These are phyloP conservation scores for Bipolaris bicolor DNA, from an alignment of 2,329 filamentous ascomycete genomes.

Conservation along the genomic window DNA sequence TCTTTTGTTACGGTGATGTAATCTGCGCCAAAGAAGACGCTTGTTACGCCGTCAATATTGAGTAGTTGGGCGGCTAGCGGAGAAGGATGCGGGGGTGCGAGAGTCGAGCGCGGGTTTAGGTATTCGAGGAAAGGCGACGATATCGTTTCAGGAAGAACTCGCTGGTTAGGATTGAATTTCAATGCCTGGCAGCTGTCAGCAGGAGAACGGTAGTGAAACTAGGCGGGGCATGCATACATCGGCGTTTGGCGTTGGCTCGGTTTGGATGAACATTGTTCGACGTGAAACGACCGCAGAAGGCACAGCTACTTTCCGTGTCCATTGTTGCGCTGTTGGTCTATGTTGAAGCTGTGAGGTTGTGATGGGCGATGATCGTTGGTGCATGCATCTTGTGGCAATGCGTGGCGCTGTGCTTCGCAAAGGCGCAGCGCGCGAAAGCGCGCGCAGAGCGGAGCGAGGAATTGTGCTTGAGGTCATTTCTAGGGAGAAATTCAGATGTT, in stretches of 20 bases:
- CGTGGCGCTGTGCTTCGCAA: constrained; percentile 30
- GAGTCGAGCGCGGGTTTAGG: constrained; percentile 82
- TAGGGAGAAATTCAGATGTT: background rate
- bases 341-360: constrained; percentile 40
- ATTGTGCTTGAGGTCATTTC: constrained; percentile 39
- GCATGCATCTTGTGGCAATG: constrained; percentile 44
- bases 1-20: constrained; percentile 98
- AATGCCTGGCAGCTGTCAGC: constrained; percentile 60
- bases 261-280: constrained; percentile 96
- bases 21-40: constrained; percentile 91
- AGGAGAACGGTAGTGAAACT: background rate
- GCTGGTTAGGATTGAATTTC: constrained; percentile 93
- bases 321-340: constrained; percentile 39
- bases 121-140: constrained; percentile 87
- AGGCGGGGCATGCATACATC: constrained; percentile 62
- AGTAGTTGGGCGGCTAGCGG: constrained; percentile 88
- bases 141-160: constrained; percentile 77
- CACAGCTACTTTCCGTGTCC: constrained; percentile 22
- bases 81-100: constrained; percentile 87
- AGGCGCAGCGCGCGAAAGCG: constrained; percentile 31
- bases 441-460: constrained; percentile 39
- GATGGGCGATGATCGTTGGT: constrained; percentile 43
- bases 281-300: constrained; percentile 27
- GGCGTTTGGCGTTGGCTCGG: constrained; percentile 90
- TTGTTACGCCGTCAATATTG: constrained; percentile 92